Percentiles rank a stretch among this genome's conserved stretches.
These are phyloP conservation scores for Cardamine resedifolia DNA, from an alignment of 345 rosid species.

Conservation along the genomic window DNA sequence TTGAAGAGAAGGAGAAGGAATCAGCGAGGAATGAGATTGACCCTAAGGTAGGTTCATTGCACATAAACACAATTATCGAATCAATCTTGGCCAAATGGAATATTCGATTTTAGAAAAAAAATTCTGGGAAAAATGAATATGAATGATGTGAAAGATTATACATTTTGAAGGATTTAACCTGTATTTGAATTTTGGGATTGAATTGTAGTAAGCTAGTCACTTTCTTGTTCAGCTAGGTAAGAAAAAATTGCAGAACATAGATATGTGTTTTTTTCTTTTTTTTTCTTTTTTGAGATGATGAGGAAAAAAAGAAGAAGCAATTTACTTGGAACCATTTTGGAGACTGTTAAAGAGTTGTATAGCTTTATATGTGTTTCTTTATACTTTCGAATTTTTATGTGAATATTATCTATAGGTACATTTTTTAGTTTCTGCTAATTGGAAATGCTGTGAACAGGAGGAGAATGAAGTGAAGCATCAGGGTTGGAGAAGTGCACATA, in stretches of 20 bases:
- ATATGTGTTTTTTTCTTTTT: background rate
- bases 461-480: slow-evolving; percentile 55
- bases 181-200: background rate
- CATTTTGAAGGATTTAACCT: background rate
- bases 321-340: slow-evolving; percentile 8
- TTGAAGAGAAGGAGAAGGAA: slow-evolving; percentile 56
- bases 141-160: slow-evolving; percentile 3
- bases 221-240: background rate
- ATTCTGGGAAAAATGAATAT: background rate
- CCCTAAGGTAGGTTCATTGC: slow-evolving; percentile 47
- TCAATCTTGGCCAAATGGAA: background rate
- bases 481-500: slow-evolving; percentile 59
- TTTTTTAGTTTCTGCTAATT: slow-evolving; percentile 11
- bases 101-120: background rate
- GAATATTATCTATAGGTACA: background rate
- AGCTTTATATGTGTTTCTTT: background rate
- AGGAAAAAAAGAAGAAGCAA: background rate
- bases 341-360: background rate
- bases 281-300: background rate
- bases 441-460: slow-evolving; percentile 43
- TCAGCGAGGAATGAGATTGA: slow-evolving; percentile 44
- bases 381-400: background rate
- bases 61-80: background rate
- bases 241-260: background rate
- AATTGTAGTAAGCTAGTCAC: slow-evolving; percentile 16